Conservation (phyloP, 163 green algal genomes). For the Prototheca wickerhamii region DNA sequence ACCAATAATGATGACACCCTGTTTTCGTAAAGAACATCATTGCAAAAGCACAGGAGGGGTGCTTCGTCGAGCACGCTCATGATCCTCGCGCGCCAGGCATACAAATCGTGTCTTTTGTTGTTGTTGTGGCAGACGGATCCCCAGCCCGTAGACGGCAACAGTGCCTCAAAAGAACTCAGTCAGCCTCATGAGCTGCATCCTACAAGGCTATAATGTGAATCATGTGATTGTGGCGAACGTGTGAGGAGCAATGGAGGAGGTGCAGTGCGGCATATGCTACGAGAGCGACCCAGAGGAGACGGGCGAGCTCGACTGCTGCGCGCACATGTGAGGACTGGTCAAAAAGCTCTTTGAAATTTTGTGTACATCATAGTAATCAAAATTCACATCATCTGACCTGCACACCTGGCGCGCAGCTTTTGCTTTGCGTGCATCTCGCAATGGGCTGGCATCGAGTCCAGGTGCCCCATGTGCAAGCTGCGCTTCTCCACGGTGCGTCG, state of each 20-base stretch:
- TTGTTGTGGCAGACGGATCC: no score
- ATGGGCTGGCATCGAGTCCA: slow-evolving; percentile 49
- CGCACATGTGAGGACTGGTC: slow-evolving; percentile 28
- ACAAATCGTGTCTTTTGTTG: no score
- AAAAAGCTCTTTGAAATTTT: background rate
- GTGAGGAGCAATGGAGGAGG: background rate
- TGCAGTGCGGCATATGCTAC: background rate
- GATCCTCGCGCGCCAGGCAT: no score
- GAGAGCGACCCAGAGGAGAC: slow-evolving; percentile 14
- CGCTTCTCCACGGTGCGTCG: slow-evolving; percentile 42
- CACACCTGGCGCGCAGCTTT: slow-evolving; percentile 25
- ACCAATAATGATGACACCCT: no score
- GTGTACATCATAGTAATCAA: background rate
- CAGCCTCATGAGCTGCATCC: background rate
- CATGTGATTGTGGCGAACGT: background rate
- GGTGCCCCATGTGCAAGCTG: slow-evolving; percentile 53
- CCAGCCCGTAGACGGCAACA: background rate
- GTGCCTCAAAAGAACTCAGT: background rate
- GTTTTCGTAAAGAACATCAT: no score
- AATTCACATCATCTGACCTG: background rate
- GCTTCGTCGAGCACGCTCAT: no score
- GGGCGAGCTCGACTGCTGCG: slow-evolving; percentile 39
- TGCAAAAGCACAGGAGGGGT: no score
- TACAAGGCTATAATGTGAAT: background rate
- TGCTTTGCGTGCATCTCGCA: slow-evolving; percentile 51